Base-by-base conservation (phyloP, 2,329 filamentous ascomycete genomes). In the Leptographium lundbergii region DNA sequence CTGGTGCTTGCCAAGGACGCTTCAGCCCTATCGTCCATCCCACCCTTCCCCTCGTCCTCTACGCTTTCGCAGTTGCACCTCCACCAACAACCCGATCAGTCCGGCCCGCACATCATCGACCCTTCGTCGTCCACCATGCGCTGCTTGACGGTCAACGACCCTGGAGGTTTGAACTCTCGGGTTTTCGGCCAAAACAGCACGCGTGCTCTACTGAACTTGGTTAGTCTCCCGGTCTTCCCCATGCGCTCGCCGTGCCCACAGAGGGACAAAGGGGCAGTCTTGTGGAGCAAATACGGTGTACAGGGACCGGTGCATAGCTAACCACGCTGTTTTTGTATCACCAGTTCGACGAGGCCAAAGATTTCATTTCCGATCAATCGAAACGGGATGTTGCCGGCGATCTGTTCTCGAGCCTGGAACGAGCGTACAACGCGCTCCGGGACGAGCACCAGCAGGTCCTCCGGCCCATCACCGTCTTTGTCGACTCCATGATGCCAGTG, bases 401-500 rank as follows among this genome's bases (percentile, higher is more conserved):
- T 24, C 63, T 77, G 42, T 74, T 81, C 57, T 61, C 69, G 24
- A 73, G 71, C 54, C 73, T 81, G 52, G 72, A 75, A 58, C 73
- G 73, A 52, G 72, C 81, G 45, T 75, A 81, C 64, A 74, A 70
- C 61, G 68, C 72, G 17, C 68, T 81, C 10, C 75, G 77, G 62
- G 73, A 76, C 55, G 74, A 78, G 34, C 74, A 77, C 64, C 70
- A 70, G 57, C 74, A 75, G 63, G 73, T 72, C 0, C 68, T 80
- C 48, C 69, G 75, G 6, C 79, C 80, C 0, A 81, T 82, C 52
- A 72, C 77, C 3, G 79, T 82, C 36, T 82, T 77, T 63, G 79
- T 81, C 32, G 78, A 82, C 64, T 81, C 79, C n/a, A 78, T 81
- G 71, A 78, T 80, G 66, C 79, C 80, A 0, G 73, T 82, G 2